Conservation (phyloP, 2,329 filamentous ascomycete genomes). For the Colletotrichum costaricense region DNA sequence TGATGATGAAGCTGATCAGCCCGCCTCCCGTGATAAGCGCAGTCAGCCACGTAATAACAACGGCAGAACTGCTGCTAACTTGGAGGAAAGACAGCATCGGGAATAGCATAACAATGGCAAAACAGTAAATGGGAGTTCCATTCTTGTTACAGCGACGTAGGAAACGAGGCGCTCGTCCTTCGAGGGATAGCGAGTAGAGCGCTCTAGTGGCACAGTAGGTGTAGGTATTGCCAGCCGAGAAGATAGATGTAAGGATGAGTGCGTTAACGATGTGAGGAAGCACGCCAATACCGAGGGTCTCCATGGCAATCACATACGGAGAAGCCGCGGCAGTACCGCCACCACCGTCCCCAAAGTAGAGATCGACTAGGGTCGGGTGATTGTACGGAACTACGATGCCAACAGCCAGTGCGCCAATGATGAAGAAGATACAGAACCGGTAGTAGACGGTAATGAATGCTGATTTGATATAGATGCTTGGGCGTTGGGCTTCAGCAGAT, state of each 20-base stretch:
- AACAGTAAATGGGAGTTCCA: conserved; percentile 71
- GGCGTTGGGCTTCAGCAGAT: conserved; percentile 75
- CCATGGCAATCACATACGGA: conserved; percentile 73
- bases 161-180: conserved; percentile 62
- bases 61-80: conserved; percentile 58
- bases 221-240: conserved; percentile 42
- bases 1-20: conserved; percentile 63
- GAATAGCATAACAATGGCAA: conserved; percentile 64
- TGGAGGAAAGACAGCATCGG: conserved; percentile 65
- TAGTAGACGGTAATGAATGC: conserved; percentile 82
- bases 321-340: conserved; percentile 64
- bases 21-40: conserved; percentile 57
- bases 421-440: conserved; percentile 77
- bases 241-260: conserved; percentile 63
- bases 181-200: conserved; percentile 65
- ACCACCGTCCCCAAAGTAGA: conserved; percentile 53
- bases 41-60: conserved; percentile 64
- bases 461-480: conserved; percentile 71
- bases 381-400: conserved; percentile 76
- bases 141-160: conserved; percentile 65
- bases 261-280: conserved; percentile 71
- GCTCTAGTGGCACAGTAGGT: conserved; percentile 65
- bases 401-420: conserved; percentile 74
- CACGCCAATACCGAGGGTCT: conserved; percentile 61
- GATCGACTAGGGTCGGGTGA: conserved; percentile 53